Percentiles rank a stretch among this genome's conserved stretches.
These are phyloP conservation scores for Phycomyces blakesleeanus DNA, from an alignment of 192 early-diverging fungal genomes.

Conservation along the genomic window DNA sequence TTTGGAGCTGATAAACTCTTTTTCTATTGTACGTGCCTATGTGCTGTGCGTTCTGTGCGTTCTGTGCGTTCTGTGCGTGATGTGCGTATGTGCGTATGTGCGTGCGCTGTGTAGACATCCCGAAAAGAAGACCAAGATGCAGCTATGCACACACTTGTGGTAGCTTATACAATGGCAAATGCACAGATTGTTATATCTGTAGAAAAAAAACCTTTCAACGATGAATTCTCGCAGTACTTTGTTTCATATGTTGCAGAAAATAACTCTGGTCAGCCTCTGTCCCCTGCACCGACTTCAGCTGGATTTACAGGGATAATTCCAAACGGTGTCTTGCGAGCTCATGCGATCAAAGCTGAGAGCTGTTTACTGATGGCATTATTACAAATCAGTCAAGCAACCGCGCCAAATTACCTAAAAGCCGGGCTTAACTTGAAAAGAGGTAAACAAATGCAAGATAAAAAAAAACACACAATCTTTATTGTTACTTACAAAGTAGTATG, in stretches of 20 bases:
- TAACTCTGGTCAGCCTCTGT: conserved; percentile 10
- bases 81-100: conserved; percentile 31
- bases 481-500: too few species aligned
- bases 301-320: conserved; percentile 9
- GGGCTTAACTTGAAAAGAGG: conserved; percentile 47
- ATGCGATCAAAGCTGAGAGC: conserved; percentile 44
- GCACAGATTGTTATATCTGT: conserved; percentile 37
- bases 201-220: conserved; percentile 17
- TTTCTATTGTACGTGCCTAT: too few species aligned
- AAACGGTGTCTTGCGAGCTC: conserved; percentile 46
- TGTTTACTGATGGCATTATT: conserved; percentile 42
- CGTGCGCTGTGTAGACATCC: too few species aligned
- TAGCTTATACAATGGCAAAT: conserved; percentile 37
- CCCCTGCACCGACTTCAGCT: conserved; percentile 1
- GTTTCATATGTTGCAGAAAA: conserved; percentile 30
- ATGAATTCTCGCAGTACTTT: conserved; percentile 31
- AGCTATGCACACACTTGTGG: conserved; percentile 38
- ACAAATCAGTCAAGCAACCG: conserved; percentile 43
- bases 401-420: conserved; percentile 45
- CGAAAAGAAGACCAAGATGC: conserved; percentile 1
- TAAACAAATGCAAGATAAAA: too few species aligned
- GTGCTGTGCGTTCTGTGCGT: too few species aligned
- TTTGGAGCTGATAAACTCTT: too few species aligned
- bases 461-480: too few species aligned
- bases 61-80: conserved; percentile 39